Base-by-base conservation (phyloP, 2,329 filamentous ascomycete genomes). In the Pseudopithomyces chartarum region DNA sequence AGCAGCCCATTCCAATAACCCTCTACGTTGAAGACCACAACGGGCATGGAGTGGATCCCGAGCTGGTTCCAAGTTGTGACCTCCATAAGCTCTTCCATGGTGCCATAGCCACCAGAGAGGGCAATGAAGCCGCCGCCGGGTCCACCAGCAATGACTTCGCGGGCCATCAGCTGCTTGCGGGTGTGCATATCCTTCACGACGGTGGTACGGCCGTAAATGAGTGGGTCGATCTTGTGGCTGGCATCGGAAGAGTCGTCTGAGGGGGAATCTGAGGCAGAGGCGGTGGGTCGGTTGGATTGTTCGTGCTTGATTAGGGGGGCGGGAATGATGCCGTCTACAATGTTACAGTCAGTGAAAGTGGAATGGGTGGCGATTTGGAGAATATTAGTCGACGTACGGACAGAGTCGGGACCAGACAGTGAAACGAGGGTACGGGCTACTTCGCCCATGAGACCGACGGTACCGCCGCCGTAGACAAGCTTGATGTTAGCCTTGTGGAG, bases 141-240 rank as follows among this genome's bases (percentile, higher is more conserved):
- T 0, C 90, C 93, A 23, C 92, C 92, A 19, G 86, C 84, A 22
- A 96, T 84, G 15, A 98, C 92, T 75, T 94, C 90, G 67, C 87
- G 82, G 6, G 93, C 94, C 95, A 99, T 98, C 80, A 95, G 83
- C 65, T 90, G 87, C 82, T 99, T 99, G 62, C 95, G 87, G 40
- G 91, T 93, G 79, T 99, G 95, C 95, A 99, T 99, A 74, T 97
- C 92, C 65, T 87, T 84, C 26, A 98, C 95, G 8, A 97, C 87
- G 0, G 92, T 97, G 12, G 92, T 97, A 42, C 84, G 81, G 10
- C 95, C 95, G 73, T 91, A 99, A 4, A 87, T 76, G 4, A 78
- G 69, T 71, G 87, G 83, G 57, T 88, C 85, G 47, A 90, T 87
- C 11, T 64, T 66, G 67, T 83, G 68, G 74, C 63, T 72, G 66